Conservation (phyloP, 192 early-diverging fungal species). For the Coemansia sp. region DNA sequence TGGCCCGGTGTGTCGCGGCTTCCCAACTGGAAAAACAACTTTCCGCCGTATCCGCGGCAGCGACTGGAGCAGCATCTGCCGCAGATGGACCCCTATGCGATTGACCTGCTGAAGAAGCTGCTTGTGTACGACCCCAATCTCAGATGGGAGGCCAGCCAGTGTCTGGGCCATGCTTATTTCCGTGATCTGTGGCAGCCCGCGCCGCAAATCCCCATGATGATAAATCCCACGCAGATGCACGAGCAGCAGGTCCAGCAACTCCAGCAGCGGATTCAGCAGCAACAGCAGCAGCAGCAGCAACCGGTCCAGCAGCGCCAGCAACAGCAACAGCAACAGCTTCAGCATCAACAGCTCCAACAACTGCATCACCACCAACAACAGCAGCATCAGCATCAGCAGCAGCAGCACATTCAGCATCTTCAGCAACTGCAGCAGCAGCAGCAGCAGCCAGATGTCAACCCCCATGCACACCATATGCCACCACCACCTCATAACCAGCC, state of each 20-base stretch:
- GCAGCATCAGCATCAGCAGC: too few relatives aligned
- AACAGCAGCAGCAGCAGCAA: slow-evolving; percentile 34
- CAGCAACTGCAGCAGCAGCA: too few relatives aligned
- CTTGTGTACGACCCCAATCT: slow-evolving; percentile 66
- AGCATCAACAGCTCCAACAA: slow-evolving; percentile 20
- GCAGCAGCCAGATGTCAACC: too few relatives aligned
- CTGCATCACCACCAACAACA: slow-evolving; percentile 8
- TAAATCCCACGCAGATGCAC: slow-evolving; percentile 20
- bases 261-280: slow-evolving; percentile 33
- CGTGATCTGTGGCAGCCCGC: slow-evolving; percentile 46
- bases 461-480: too few relatives aligned
- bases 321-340: slow-evolving; percentile 15
- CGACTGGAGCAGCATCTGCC: slow-evolving; percentile 64
- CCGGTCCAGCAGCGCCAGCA: slow-evolving; percentile 30
- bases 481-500: too few relatives aligned
- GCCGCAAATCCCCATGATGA: slow-evolving; percentile 31
- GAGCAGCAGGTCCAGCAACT: slow-evolving; percentile 44
- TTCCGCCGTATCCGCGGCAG: slow-evolving; percentile 62
- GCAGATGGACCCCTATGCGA: slow-evolving; percentile 70
- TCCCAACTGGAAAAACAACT: slow-evolving; percentile 68
- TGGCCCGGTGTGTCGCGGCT: slow-evolving; percentile 72
- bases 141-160: slow-evolving; percentile 41
- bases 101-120: slow-evolving; percentile 71
- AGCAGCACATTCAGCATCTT: slow-evolving; percentile 23
- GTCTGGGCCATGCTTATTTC: slow-evolving; percentile 45